These are phyloP conservation scores for Yamadazyma akitaensis DNA, from an alignment of 805 yeast genomes.

Conservation along the genomic window DNA sequence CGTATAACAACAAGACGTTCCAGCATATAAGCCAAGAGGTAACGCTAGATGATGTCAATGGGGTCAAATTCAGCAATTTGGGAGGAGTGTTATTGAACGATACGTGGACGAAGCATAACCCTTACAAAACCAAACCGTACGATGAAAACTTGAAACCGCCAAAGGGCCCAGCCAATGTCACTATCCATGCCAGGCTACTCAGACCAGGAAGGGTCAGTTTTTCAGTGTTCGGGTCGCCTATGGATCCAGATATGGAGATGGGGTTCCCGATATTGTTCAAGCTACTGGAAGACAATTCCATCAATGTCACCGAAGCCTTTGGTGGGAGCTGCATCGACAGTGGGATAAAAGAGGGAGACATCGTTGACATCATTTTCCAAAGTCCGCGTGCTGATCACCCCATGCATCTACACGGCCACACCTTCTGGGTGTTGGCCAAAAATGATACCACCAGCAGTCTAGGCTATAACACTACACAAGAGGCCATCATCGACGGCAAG, in stretches of 20 bases:
- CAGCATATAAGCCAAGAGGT: constrained; percentile 2
- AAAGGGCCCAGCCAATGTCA: constrained; percentile 22
- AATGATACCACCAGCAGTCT: constrained; percentile 20
- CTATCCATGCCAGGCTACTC: constrained; percentile 26
- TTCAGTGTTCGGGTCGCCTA: constrained; percentile 21
- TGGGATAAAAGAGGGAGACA: constrained; percentile 23
- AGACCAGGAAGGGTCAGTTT: constrained; percentile 27
- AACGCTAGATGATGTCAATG: constrained; percentile 15
- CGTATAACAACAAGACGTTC: neutral
- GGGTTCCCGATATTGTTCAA: constrained; percentile 4
- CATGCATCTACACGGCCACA: constrained; percentile 34
- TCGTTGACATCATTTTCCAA: constrained; percentile 29
- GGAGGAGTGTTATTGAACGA: constrained; percentile 19
- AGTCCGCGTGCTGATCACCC: constrained; percentile 29
- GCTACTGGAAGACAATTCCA: constrained; percentile 5
- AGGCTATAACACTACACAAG: constrained; percentile 21
- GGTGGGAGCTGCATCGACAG: constrained; percentile 13
- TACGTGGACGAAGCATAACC: constrained; percentile 16
- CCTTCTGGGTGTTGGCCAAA: constrained; percentile 25
- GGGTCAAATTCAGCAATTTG: constrained; percentile 18
- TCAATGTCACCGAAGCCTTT: constrained; percentile 10
- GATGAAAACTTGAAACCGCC: constrained; percentile 7
- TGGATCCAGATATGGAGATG: constrained; percentile 27
- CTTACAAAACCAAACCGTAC: constrained; percentile 18
- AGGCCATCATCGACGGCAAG: constrained; percentile 20